Percentiles rank a stretch among this genome's conserved stretches.
Conservation (phyloP, 495 filamentous ascomycete species). For the Immersiella caudata region DNA sequence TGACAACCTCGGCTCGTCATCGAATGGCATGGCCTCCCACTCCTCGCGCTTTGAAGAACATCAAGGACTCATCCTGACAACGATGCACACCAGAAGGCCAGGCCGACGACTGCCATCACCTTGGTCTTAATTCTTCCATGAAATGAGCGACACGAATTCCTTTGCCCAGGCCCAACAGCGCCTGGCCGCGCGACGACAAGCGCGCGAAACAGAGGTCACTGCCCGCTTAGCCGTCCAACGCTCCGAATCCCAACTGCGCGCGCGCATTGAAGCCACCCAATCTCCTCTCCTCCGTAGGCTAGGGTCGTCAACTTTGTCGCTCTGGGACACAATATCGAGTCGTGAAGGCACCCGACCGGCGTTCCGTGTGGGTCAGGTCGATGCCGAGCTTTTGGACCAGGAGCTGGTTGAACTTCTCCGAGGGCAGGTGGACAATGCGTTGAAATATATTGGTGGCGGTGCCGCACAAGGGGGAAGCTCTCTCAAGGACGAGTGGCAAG, state of each 20-base stretch:
- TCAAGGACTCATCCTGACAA: conserved; percentile 11
- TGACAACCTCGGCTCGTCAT: conserved; percentile 20
- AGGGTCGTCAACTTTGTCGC: conserved; percentile 55
- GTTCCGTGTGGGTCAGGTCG: conserved; percentile 94
- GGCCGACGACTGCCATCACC: not conserved
- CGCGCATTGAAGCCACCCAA: conserved; percentile 61
- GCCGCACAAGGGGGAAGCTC: conserved; percentile 19
- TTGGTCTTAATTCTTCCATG: conserved; percentile 6
- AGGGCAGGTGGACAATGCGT: conserved; percentile 82
- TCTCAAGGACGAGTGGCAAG: conserved; percentile 74
- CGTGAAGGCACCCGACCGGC: conserved; percentile 79
- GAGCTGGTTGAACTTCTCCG: conserved; percentile 85
- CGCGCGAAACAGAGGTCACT: conserved; percentile 65
- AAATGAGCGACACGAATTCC: conserved; percentile 70
- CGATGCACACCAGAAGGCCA: not conserved
- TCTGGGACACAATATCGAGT: conserved; percentile 73
- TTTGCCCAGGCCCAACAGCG: conserved; percentile 87
- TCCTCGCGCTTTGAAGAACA: not conserved
- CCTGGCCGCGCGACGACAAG: conserved; percentile 73
- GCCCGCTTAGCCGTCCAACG: conserved; percentile 58
- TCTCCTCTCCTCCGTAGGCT: conserved; percentile 63
- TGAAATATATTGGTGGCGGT: conserved; percentile 81
- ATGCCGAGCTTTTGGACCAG: conserved; percentile 93
- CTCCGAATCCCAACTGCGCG: conserved; percentile 60
- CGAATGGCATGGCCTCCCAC: conserved; percentile 2